Conservation (phyloP, 1,284 basidiomycete species). For the Tausonia pullulans region DNA sequence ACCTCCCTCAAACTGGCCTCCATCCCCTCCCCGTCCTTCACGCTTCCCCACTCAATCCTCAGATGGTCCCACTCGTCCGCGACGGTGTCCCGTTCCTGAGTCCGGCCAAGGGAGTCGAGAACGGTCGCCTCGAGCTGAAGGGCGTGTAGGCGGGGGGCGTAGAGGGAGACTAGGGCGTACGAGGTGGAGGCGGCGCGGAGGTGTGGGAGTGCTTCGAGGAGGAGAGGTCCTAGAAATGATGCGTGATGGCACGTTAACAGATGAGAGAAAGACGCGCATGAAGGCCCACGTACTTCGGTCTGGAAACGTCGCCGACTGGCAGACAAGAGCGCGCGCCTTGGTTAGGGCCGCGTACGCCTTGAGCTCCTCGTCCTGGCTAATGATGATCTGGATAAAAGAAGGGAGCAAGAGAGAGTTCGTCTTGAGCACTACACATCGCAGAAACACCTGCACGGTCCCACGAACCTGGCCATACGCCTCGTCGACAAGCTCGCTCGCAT, state of each 20-base stretch:
- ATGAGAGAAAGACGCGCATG: neutral
- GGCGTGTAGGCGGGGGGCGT: neutral
- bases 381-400: neutral
- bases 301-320: neutral
- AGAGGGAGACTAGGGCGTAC: neutral
- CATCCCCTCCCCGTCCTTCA: conserved; percentile 2
- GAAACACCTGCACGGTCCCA: neutral
- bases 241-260: neutral
- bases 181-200: neutral
- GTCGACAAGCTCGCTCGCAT: conserved; percentile 4
- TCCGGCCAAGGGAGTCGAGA: neutral
- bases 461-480: conserved; percentile 11
- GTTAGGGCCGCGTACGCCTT: conserved; percentile 9
- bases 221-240: neutral
- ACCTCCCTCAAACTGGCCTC: neutral
- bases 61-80: neutral
- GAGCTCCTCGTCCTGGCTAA: conserved; percentile 9
- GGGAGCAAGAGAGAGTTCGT: neutral
- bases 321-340: conserved; percentile 6
- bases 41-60: neutral
- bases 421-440: neutral
- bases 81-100: neutral
- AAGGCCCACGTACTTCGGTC: neutral
- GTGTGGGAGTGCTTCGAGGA: neutral
- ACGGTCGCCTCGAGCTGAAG: conserved; percentile 5